phyloP scores from a whole-genome alignment of 495 filamentous ascomycete genomes.

The Hyaloscypha variabilis region DNA sequence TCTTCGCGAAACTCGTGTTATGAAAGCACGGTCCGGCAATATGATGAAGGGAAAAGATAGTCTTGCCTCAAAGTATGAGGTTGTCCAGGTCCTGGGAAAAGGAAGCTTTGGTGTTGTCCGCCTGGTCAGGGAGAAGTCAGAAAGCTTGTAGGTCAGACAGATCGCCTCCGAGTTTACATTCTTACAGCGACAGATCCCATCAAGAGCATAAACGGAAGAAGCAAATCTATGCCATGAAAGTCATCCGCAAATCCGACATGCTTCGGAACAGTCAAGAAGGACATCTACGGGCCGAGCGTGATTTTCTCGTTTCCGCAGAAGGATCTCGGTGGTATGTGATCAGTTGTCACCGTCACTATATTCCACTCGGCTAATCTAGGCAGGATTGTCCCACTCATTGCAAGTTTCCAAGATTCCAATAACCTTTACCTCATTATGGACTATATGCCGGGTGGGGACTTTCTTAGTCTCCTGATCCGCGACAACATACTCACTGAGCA shows the following conservation, averaged over 20 bases:
- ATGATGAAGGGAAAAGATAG: slow-evolving; percentile 33
- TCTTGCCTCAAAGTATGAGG: slow-evolving; percentile 66
- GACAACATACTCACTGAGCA: slow-evolving; percentile 78
- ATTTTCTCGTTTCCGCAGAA: slow-evolving; percentile 86
- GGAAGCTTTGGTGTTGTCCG: slow-evolving; percentile 93
- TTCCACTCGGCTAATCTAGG: slow-evolving; percentile 3
- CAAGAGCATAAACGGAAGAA: slow-evolving; percentile 35
- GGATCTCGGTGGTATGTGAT: slow-evolving; percentile 69
- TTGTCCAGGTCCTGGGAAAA: slow-evolving; percentile 85
- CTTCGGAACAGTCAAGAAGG: slow-evolving; percentile 88
- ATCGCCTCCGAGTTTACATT: not conserved
- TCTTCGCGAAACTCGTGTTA: slow-evolving; percentile 70
- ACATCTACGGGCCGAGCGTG: slow-evolving; percentile 86
- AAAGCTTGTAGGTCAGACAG: slow-evolving; percentile 16
- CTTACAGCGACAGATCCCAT: slow-evolving; percentile 1
- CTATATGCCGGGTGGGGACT: slow-evolving; percentile 95
- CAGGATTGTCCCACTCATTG: slow-evolving; percentile 80
- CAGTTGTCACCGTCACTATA: not conserved
- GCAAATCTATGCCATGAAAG: slow-evolving; percentile 91
- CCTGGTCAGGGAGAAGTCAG: slow-evolving; percentile 69
- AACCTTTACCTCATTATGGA: slow-evolving; percentile 95
- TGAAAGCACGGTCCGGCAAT: slow-evolving; percentile 54
- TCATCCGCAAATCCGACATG: slow-evolving; percentile 91
- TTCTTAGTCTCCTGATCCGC: slow-evolving; percentile 81
- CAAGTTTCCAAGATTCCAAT: slow-evolving; percentile 83